Conservation (phyloP, 2,329 filamentous ascomycete species). For the Blumeriella jaapii region DNA sequence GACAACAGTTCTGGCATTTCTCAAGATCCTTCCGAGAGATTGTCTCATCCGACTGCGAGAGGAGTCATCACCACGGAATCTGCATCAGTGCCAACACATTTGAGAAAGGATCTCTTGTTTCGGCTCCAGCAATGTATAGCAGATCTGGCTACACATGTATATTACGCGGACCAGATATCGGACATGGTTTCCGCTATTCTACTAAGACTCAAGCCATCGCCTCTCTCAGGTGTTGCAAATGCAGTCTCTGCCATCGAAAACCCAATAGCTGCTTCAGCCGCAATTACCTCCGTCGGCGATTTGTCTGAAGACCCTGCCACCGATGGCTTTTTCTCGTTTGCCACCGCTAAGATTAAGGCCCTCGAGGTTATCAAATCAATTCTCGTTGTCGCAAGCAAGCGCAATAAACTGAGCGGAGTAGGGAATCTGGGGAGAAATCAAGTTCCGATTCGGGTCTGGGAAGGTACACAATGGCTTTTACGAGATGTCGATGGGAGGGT, state of each 20-base stretch:
- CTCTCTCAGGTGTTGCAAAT: slow-evolving; percentile 32
- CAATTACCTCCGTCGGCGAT: slow-evolving; percentile 36
- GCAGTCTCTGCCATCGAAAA: slow-evolving; percentile 34
- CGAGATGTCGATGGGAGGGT: slow-evolving; percentile 69
- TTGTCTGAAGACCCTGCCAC: slow-evolving; percentile 40
- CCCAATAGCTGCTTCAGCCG: slow-evolving; percentile 33
- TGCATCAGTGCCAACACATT: slow-evolving; percentile 36
- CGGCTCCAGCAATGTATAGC: slow-evolving; percentile 75
- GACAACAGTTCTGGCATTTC: slow-evolving; percentile 12
- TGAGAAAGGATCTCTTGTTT: slow-evolving; percentile 51
- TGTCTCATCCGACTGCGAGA: slow-evolving; percentile 13
- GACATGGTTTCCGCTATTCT: slow-evolving; percentile 86
- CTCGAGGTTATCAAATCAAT: slow-evolving; percentile 75
- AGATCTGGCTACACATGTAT: slow-evolving; percentile 86
- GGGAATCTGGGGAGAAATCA: slow-evolving; percentile 59
- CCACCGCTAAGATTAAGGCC: slow-evolving; percentile 51
- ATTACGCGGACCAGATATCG: slow-evolving; percentile 90
- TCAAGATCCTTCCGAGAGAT: slow-evolving; percentile 6
- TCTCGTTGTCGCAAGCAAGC: slow-evolving; percentile 66
- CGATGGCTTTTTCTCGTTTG: slow-evolving; percentile 51
- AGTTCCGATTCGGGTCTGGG: slow-evolving; percentile 78
- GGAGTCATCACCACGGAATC: slow-evolving; percentile 26
- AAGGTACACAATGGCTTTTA: slow-evolving; percentile 90
- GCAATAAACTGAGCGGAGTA: slow-evolving; percentile 45
- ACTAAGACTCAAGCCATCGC: slow-evolving; percentile 59